Evolutionary conservation across 1,139 yeast genomes (phyloP).

Genomic region (Taphrina wiesneri): DNA sequence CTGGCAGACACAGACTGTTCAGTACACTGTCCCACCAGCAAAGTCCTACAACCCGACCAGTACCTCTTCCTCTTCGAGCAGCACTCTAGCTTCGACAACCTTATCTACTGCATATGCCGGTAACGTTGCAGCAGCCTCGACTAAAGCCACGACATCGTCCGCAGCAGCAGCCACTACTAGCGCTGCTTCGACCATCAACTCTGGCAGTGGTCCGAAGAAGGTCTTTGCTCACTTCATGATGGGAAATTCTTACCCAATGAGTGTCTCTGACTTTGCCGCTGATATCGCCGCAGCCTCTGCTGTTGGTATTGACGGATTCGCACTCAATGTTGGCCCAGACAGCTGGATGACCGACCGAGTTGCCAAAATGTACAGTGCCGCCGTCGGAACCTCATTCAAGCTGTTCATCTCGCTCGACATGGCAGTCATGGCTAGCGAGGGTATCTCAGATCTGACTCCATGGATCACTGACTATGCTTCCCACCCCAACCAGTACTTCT

Average conservation of each 20-base stretch:
- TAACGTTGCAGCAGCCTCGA: not conserved
- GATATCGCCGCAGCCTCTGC: slow-evolving; percentile 35
- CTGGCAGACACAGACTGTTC: slow-evolving; percentile 31
- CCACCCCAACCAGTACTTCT: slow-evolving; percentile 33
- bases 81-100: slow-evolving; percentile 6
- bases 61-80: not conserved
- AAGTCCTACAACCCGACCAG: slow-evolving; percentile 2
- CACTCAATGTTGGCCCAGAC: slow-evolving; percentile 37
- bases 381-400: slow-evolving; percentile 30
- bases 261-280: slow-evolving; percentile 28
- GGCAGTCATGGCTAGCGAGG: slow-evolving; percentile 34
- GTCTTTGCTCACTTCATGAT: slow-evolving; percentile 39
- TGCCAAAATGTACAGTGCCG: slow-evolving; percentile 34
- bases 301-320: slow-evolving; percentile 38
- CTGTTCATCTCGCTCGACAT: slow-evolving; percentile 37
- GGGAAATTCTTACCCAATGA: slow-evolving; percentile 36
- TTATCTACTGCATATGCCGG: slow-evolving; percentile 20
- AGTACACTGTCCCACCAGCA: slow-evolving; percentile 24
- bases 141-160: not conserved
- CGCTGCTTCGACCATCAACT: not conserved
- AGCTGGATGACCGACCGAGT: slow-evolving; percentile 34
- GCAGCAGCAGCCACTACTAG: not conserved
- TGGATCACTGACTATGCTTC: slow-evolving; percentile 29
- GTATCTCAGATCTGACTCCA: slow-evolving; percentile 23
- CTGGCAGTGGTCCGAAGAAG: slow-evolving; percentile 25